Evolutionary conservation across 2,329 filamentous ascomycete species (phyloP).

Genomic region (Penicillium sp.): DNA sequence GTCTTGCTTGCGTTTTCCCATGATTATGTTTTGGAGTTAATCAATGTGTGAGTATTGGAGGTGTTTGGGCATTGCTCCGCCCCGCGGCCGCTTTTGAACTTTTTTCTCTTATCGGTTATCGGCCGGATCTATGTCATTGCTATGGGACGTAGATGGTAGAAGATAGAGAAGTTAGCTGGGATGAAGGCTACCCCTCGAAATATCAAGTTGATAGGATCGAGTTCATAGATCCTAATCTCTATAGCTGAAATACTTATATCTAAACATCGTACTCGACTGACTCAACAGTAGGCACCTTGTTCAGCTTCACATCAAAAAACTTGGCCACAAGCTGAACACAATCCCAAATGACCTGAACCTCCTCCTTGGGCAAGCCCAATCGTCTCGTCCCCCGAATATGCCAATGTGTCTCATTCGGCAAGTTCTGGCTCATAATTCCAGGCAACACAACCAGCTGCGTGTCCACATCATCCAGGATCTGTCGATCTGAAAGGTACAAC

Average conservation of each 20-base stretch:
- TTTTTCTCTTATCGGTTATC: slow-evolving; percentile 29
- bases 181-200: not conserved
- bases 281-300: slow-evolving; percentile 34
- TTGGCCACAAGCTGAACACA: slow-evolving; percentile 31
- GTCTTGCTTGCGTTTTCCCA: slow-evolving; percentile 55
- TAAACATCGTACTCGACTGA: slow-evolving; percentile 34
- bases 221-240: not conserved
- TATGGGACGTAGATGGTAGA: not conserved
- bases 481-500: slow-evolving; percentile 49
- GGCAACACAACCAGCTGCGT: slow-evolving; percentile 47
- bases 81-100: slow-evolving; percentile 25
- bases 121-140: slow-evolving; percentile 3
- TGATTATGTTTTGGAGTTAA: slow-evolving; percentile 28
- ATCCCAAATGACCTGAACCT: slow-evolving; percentile 41
- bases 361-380: slow-evolving; percentile 39
- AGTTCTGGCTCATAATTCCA: slow-evolving; percentile 48
- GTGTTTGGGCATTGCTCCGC: slow-evolving; percentile 12
- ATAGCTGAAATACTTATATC: not conserved
- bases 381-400: slow-evolving; percentile 47
- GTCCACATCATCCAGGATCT: slow-evolving; percentile 43
- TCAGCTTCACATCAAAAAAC: slow-evolving; percentile 29
- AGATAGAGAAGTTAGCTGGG: not conserved
- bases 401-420: slow-evolving; percentile 45
- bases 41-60: slow-evolving; percentile 2
- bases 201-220: too few relatives aligned